phyloP scores from a whole-genome alignment of 495 filamentous ascomycete species.

The Aspergillus sclerotioniger region DNA sequence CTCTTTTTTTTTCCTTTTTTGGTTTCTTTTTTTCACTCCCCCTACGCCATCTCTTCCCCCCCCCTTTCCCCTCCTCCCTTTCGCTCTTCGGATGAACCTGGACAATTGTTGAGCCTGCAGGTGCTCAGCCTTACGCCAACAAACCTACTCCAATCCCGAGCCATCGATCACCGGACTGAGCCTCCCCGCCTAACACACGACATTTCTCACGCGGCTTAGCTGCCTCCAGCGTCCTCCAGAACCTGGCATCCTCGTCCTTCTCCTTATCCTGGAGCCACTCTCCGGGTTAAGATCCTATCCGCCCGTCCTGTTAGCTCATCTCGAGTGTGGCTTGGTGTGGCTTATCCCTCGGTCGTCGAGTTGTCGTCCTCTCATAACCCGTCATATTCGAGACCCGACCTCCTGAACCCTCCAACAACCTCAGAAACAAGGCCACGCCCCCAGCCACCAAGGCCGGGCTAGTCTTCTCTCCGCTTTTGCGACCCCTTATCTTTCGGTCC shows the following conservation, averaged over 20 bases:
- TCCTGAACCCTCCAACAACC: slow-evolving; percentile 16
- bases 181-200: slow-evolving; percentile 21
- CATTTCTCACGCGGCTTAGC: slow-evolving; percentile 24
- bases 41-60: neutral
- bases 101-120: slow-evolving; percentile 14
- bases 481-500: neutral
- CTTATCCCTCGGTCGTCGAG: slow-evolving; percentile 13
- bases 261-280: slow-evolving; percentile 7
- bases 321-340: slow-evolving; percentile 12
- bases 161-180: slow-evolving; percentile 20
- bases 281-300: slow-evolving; percentile 2
- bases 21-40: slow-evolving; percentile 9
- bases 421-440: neutral
- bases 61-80: neutral
- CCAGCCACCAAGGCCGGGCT: slow-evolving; percentile 2
- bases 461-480: slow-evolving; percentile 3
- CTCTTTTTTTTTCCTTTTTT: neutral
- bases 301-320: slow-evolving; percentile 1
- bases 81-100: neutral
- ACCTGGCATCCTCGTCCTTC: slow-evolving; percentile 1
- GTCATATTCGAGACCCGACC: slow-evolving; percentile 13
- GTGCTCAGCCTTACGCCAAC: slow-evolving; percentile 22
- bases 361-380: slow-evolving; percentile 4
- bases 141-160: slow-evolving; percentile 4
- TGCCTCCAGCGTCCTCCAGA: slow-evolving; percentile 10